Conservation (phyloP, 208 protist species). For the Wallacemonas sp. region DNA sequence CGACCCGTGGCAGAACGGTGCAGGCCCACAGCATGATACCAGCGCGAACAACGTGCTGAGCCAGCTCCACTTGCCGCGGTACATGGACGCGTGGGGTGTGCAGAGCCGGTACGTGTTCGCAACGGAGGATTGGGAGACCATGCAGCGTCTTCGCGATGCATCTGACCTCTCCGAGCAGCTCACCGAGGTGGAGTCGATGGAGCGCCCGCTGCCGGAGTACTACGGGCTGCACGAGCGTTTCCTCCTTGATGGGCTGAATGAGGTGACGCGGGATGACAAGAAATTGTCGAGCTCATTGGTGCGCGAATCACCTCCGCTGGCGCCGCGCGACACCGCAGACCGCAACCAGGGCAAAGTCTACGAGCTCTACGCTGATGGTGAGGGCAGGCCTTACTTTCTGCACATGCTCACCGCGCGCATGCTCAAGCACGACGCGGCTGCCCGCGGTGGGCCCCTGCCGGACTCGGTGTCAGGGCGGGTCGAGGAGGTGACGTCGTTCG, state of each 20-base stretch:
- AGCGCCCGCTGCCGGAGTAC: slow-evolving; percentile 48
- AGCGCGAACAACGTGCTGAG: background rate
- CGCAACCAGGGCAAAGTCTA: slow-evolving; percentile 19
- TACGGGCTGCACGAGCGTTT: slow-evolving; percentile 54
- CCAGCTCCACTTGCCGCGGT: slow-evolving; percentile 40
- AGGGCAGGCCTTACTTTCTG: slow-evolving; percentile 78
- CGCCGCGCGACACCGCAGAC: slow-evolving; percentile 11
- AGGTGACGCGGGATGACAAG: slow-evolving; percentile 52
- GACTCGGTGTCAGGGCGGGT: slow-evolving; percentile 49
- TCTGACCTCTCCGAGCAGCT: slow-evolving; percentile 53
- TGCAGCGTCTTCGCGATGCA: slow-evolving; percentile 47
- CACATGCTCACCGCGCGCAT: slow-evolving; percentile 83
- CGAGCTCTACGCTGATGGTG: slow-evolving; percentile 76
- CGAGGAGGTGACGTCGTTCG: slow-evolving; percentile 65
- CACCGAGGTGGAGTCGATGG: slow-evolving; percentile 30
- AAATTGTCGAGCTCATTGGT: slow-evolving; percentile 34
- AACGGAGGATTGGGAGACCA: slow-evolving; percentile 50
- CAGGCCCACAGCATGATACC: background rate
- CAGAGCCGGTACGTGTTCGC: slow-evolving; percentile 77
- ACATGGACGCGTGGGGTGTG: slow-evolving; percentile 42
- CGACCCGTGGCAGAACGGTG: slow-evolving; percentile 31
- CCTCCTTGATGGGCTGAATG: slow-evolving; percentile 52
- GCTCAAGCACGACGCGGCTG: slow-evolving; percentile 69
- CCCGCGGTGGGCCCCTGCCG: slow-evolving; percentile 43
- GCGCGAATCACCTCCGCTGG: slow-evolving; percentile 40